A percentile compares a stretch with the other conserved stretches of the same genome.
Evolutionary conservation across 768 basidiomycete genomes (phyloP).

Genomic region (Boletus rubropictus): DNA sequence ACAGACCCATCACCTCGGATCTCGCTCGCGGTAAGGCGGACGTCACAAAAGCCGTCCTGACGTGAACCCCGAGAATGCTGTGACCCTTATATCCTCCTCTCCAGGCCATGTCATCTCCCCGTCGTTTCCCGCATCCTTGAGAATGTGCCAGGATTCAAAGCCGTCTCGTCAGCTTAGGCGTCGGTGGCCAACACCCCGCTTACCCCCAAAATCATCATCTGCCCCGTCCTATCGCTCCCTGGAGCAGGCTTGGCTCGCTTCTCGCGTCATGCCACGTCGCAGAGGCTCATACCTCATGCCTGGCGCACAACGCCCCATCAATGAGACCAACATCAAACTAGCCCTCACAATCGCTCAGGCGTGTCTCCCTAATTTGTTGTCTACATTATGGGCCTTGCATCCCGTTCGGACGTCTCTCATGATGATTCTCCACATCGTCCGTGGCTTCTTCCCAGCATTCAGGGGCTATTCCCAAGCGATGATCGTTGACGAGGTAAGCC

Average conservation of each 20-base stretch:
- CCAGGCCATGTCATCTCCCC: slow-evolving; percentile 12
- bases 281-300: slow-evolving; percentile 48
- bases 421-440: slow-evolving; percentile 61
- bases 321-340: slow-evolving; percentile 47
- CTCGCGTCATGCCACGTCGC: slow-evolving; percentile 45
- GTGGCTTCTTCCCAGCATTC: slow-evolving; percentile 76
- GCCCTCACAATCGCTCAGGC: slow-evolving; percentile 50
- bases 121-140: slow-evolving; percentile 10
- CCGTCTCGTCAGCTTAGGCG: slow-evolving; percentile 20
- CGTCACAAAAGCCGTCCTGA: slow-evolving; percentile 20
- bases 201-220: neutral
- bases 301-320: slow-evolving; percentile 65
- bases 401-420: slow-evolving; percentile 67
- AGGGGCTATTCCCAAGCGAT: slow-evolving; percentile 83
- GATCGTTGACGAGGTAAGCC: slow-evolving; percentile 75
- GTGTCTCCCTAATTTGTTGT: slow-evolving; percentile 52
- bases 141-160: slow-evolving; percentile 24
- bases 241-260: slow-evolving; percentile 53
- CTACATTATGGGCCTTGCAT: slow-evolving; percentile 48
- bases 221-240: slow-evolving; percentile 12
- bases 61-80: slow-evolving; percentile 32
- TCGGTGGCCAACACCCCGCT: slow-evolving; percentile 8
- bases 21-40: slow-evolving; percentile 23
- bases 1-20: slow-evolving; percentile 30
- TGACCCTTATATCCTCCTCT: slow-evolving; percentile 30